Conservation (phyloP, 805 yeast genomes). For the Candida palmyrensis region DNA sequence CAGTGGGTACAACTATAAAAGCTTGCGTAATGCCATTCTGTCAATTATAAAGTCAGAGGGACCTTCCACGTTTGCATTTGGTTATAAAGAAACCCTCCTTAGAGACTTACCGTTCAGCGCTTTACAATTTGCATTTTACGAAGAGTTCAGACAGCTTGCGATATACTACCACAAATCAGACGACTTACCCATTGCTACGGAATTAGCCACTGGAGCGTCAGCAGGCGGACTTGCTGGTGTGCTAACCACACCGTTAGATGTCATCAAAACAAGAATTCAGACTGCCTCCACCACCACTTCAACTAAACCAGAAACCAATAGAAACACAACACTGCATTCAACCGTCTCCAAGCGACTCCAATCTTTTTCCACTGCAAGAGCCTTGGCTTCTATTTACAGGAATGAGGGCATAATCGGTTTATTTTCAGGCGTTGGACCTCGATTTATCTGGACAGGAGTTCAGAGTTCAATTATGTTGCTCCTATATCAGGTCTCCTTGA, state of each 20-base stretch:
- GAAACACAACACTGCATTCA: slow-evolving; percentile 15
- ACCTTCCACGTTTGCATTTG: slow-evolving; percentile 68
- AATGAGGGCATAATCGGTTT: slow-evolving; percentile 76
- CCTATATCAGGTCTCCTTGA: slow-evolving; percentile 74
- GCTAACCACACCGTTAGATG: slow-evolving; percentile 87
- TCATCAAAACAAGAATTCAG: slow-evolving; percentile 87
- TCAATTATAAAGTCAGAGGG: slow-evolving; percentile 73
- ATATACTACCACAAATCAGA: slow-evolving; percentile 29
- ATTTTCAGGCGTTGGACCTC: slow-evolving; percentile 94
- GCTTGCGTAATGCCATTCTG: slow-evolving; percentile 63
- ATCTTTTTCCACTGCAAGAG: slow-evolving; percentile 27
- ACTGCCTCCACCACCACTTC: slow-evolving; percentile 56
- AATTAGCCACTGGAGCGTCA: slow-evolving; percentile 84
- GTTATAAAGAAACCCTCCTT: slow-evolving; percentile 89
- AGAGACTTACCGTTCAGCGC: slow-evolving; percentile 96
- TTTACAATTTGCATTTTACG: slow-evolving; percentile 92
- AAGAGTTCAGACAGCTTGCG: slow-evolving; percentile 65
- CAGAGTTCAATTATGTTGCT: slow-evolving; percentile 93
- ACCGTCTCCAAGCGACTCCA: slow-evolving; percentile 9
- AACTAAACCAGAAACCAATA: slow-evolving; percentile 6
- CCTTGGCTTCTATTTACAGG: slow-evolving; percentile 44
- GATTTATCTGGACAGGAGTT: slow-evolving; percentile 93
- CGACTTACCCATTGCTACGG: slow-evolving; percentile 54
- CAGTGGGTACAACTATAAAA: slow-evolving; percentile 82
- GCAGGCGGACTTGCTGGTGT: slow-evolving; percentile 94